Evolutionary conservation across 352 stramenopile species (phyloP).

Genomic region (Globisporangium lucens): DNA sequence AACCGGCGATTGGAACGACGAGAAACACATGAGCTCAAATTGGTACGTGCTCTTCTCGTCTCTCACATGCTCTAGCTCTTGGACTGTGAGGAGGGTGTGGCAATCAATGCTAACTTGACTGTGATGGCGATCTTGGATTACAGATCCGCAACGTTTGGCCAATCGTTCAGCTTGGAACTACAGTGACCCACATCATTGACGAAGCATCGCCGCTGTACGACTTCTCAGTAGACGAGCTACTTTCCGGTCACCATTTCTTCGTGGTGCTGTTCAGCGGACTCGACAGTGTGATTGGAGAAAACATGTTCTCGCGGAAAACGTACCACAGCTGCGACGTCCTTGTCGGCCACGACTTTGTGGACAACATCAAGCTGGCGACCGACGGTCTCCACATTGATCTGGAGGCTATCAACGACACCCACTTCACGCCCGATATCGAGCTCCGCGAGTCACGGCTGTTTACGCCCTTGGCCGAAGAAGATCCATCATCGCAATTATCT

Average conservation of each 20-base stretch:
- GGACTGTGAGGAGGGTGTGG: not conserved
- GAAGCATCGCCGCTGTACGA: slow-evolving; percentile 44
- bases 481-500: too few relatives aligned
- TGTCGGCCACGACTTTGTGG: slow-evolving; percentile 54
- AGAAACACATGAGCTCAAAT: slow-evolving; percentile 49
- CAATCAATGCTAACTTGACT: not conserved
- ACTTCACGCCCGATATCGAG: slow-evolving; percentile 27
- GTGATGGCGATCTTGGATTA: not conserved
- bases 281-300: slow-evolving; percentile 53
- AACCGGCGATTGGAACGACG: slow-evolving; percentile 39
- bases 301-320: slow-evolving; percentile 54
- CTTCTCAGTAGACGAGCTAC: slow-evolving; percentile 40
- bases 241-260: slow-evolving; percentile 52
- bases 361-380: slow-evolving; percentile 53
- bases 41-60: slow-evolving; percentile 18
- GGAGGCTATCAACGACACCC: slow-evolving; percentile 50
- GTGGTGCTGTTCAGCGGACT: slow-evolving; percentile 54
- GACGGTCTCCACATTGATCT: slow-evolving; percentile 59
- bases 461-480: not conserved
- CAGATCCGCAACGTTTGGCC: slow-evolving; percentile 61
- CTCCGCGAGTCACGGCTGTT: slow-evolving; percentile 27
- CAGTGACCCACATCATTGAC: slow-evolving; percentile 55
- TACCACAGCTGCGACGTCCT: slow-evolving; percentile 63
- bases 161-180: slow-evolving; percentile 54
- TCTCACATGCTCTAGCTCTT: not conserved